Evolutionary conservation across 805 yeast species (phyloP).

Genomic region (Wickerhamomyces ciferrii): DNA sequence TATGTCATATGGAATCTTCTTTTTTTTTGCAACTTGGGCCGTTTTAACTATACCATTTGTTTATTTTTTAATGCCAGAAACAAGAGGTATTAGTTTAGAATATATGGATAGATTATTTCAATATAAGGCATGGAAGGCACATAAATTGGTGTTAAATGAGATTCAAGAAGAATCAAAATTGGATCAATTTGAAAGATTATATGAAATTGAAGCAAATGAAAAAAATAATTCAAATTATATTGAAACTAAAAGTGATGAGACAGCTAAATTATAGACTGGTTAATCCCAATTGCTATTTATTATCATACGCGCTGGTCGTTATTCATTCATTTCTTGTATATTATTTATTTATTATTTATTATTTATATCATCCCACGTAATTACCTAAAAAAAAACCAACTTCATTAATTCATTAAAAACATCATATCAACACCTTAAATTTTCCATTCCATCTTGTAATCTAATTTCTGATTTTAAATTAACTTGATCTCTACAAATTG

Average conservation of each 20-base stretch:
- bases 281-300: no score
- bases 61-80: conserved; percentile 39
- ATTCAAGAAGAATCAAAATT: background rate
- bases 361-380: no score
- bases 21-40: conserved; percentile 24
- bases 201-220: background rate
- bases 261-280: no score
- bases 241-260: background rate
- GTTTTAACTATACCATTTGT: conserved; percentile 30
- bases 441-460: no score
- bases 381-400: no score
- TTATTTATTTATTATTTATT: no score
- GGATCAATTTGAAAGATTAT: background rate
- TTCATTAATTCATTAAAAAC: no score
- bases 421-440: no score
- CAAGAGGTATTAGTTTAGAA: conserved; percentile 40
- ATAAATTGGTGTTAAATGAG: conserved; percentile 2
- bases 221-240: background rate
- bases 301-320: no score
- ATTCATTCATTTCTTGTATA: no score
- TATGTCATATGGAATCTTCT: conserved; percentile 40
- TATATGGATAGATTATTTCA: conserved; percentile 31
- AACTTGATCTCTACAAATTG: conserved; percentile 14
- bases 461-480: no score
- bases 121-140: conserved; percentile 16